phyloP scores from a whole-genome alignment of 2,329 filamentous ascomycete species.

The Colletotrichum sp. region DNA sequence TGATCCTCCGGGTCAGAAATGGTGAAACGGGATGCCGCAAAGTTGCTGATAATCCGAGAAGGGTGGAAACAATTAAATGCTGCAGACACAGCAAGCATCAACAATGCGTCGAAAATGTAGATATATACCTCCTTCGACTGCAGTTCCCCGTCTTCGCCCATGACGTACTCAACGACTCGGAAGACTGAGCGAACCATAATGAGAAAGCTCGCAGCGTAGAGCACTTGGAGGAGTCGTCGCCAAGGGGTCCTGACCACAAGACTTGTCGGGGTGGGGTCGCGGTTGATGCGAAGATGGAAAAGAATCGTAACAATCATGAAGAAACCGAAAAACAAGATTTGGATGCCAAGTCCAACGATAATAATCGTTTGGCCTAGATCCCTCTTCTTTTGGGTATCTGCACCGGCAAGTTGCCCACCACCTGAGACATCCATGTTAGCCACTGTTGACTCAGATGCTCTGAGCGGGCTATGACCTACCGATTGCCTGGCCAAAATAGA shows the following conservation, averaged over 20 bases:
- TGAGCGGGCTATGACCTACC: constrained; percentile 27
- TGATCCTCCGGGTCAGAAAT: background rate
- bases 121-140: constrained; percentile 35
- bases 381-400: constrained; percentile 18
- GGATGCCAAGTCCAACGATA: constrained; percentile 54
- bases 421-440: background rate
- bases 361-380: constrained; percentile 50
- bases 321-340: constrained; percentile 58
- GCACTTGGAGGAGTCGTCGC: constrained; percentile 28
- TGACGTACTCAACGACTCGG: constrained; percentile 44
- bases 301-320: constrained; percentile 52
- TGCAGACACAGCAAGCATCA: constrained; percentile 31
- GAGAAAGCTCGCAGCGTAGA: constrained; percentile 30
- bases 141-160: constrained; percentile 35
- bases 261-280: background rate
- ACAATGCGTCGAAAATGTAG: constrained; percentile 42
- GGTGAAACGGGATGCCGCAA: background rate
- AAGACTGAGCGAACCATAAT: constrained; percentile 47
- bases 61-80: constrained; percentile 21
- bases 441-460: background rate
- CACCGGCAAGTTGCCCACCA: constrained; percentile 21
- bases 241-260: constrained; percentile 25
- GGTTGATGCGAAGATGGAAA: constrained; percentile 43
- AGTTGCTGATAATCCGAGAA: background rate
- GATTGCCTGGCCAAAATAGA: constrained; percentile 54